Evolutionary conservation across 1,139 yeast genomes (phyloP).

Genomic region (Blastobotrys serpentis): DNA sequence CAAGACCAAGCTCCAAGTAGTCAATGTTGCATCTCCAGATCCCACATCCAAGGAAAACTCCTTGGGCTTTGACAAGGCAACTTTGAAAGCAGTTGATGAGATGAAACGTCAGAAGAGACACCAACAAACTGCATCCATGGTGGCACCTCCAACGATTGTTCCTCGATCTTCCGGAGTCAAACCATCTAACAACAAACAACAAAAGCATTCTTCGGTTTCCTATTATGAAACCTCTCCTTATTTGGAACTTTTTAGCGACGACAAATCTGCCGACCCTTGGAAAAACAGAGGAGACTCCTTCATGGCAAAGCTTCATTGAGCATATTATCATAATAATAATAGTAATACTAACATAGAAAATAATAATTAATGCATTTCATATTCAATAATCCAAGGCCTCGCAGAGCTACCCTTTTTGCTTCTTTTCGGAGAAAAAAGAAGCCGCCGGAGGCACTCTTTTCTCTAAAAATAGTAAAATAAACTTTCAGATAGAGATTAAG

Average conservation of each 20-base stretch:
- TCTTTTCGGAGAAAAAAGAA: no score
- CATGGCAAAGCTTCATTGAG: slow-evolving; percentile 4
- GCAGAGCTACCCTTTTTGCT: no score
- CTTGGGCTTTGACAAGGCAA: not conserved
- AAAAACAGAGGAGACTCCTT: slow-evolving; percentile 5
- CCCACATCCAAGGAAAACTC: slow-evolving; percentile 1
- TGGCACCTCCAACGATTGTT: not conserved
- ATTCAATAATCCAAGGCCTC: no score
- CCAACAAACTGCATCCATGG: not conserved
- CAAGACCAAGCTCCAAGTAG: slow-evolving; percentile 28
- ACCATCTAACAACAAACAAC: not conserved
- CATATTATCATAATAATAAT: no score
- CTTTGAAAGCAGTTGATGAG: slow-evolving; percentile 1
- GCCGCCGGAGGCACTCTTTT: no score
- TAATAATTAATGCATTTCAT: not conserved
- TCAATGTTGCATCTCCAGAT: slow-evolving; percentile 21
- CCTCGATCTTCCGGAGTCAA: not conserved
- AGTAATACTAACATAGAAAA: not conserved
- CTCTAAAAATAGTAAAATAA: not conserved
- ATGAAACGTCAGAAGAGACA: not conserved
- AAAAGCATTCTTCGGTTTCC: not conserved
- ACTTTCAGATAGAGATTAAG: no score
- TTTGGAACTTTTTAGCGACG: not conserved
- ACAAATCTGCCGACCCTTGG: slow-evolving; percentile 2
- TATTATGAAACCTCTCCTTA: not conserved